These are phyloP conservation scores for Venustampulla echinocandica DNA, from an alignment of 495 filamentous ascomycete species.

Conservation along the genomic window DNA sequence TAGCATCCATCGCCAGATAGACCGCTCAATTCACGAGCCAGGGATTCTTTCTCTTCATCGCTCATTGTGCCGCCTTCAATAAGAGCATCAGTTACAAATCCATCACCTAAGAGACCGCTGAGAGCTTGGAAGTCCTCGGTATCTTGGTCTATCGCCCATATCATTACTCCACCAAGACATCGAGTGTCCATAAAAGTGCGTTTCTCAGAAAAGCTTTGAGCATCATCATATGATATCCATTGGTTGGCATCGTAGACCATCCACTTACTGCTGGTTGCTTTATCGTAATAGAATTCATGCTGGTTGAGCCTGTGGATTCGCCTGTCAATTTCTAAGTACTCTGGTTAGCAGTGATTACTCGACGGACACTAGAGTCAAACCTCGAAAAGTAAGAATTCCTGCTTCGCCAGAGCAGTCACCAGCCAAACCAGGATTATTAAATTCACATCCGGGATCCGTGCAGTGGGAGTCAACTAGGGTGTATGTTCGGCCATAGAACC, in stretches of 20 bases:
- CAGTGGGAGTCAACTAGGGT: slow-evolving; percentile 30
- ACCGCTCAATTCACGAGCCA: background rate
- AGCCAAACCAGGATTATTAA: slow-evolving; percentile 18
- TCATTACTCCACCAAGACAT: slow-evolving; percentile 35
- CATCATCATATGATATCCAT: slow-evolving; percentile 38
- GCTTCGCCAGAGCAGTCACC: slow-evolving; percentile 25
- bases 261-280: background rate
- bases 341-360: background rate
- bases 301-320: background rate
- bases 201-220: slow-evolving; percentile 32
- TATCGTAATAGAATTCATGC: background rate
- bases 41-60: background rate
- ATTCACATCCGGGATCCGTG: slow-evolving; percentile 17
- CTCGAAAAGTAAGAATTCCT: slow-evolving; percentile 23
- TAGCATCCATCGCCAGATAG: background rate
- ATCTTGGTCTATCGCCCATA: slow-evolving; percentile 33
- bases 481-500: slow-evolving; percentile 43
- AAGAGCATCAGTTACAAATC: background rate
- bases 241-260: slow-evolving; percentile 30
- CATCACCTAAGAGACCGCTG: background rate
- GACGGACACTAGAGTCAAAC: no score
- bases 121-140: background rate
- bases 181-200: slow-evolving; percentile 27
- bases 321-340: background rate
- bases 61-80: background rate